Percentiles rank a stretch among this genome's conserved stretches.
Conservation (phyloP, 2,329 filamentous ascomycete species). For the Claviceps pusilla region DNA sequence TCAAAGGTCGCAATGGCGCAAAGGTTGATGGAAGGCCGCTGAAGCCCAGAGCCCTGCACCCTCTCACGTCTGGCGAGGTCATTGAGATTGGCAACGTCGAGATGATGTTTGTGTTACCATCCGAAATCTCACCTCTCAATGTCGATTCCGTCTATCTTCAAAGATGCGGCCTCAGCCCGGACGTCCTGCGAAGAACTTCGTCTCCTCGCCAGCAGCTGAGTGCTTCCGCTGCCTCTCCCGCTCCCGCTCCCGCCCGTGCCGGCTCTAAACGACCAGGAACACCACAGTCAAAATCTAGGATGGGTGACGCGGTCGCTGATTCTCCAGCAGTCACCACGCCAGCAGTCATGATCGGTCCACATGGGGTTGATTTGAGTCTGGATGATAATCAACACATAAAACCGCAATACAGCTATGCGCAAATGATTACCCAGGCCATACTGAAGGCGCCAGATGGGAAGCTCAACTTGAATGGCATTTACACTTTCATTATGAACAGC, state of each 20-base stretch:
- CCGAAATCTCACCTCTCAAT: constrained; percentile 48
- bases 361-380: constrained; percentile 59
- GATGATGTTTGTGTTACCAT: constrained; percentile 97
- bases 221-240: constrained; percentile 15
- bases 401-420: constrained; percentile 89
- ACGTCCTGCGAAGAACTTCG: constrained; percentile 14
- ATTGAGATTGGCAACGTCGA: constrained; percentile 85
- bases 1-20: constrained; percentile 84
- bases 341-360: constrained; percentile 24
- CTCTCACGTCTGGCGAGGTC: constrained; percentile 72
- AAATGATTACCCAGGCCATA: constrained; percentile 94
- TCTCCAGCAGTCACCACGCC: constrained; percentile 22
- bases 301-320: constrained; percentile 11
- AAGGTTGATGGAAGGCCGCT: constrained; percentile 63
- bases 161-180: constrained; percentile 41
- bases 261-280: constrained; percentile 47
- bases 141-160: constrained; percentile 57
- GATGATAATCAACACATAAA: constrained; percentile 85
- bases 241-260: constrained; percentile 34
- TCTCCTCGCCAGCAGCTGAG: constrained; percentile 31
- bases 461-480: constrained; percentile 82
- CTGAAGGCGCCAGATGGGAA: constrained; percentile 75
- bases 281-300: constrained; percentile 32
- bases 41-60: constrained; percentile 48
- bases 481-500: constrained; percentile 77